These are phyloP conservation scores for Teunomyces gatunensis DNA, from an alignment of 805 yeast genomes.

Conservation along the genomic window DNA sequence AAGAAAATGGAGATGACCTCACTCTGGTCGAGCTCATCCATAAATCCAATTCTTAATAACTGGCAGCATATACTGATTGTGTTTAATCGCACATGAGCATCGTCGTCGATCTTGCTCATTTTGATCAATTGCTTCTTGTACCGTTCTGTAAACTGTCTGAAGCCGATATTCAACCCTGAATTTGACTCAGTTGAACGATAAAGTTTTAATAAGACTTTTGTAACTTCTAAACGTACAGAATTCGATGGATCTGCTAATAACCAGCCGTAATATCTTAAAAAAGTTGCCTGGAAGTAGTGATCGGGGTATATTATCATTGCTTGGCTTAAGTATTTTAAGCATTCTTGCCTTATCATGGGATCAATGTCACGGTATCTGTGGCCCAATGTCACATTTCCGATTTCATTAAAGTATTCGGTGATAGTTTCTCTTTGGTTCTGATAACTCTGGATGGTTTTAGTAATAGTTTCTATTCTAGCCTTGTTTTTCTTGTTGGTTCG, in stretches of 20 bases:
- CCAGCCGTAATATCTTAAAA: constrained; percentile 81
- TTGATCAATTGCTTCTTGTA: constrained; percentile 64
- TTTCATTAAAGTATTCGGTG: constrained; percentile 59
- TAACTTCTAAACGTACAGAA: constrained; percentile 62
- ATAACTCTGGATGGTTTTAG: constrained; percentile 34
- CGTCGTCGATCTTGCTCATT: constrained; percentile 48
- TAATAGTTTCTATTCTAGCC: constrained; percentile 46
- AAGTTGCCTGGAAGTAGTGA: constrained; percentile 63
- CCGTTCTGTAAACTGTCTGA: constrained; percentile 76
- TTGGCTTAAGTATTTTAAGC: constrained; percentile 58
- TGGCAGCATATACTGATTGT: constrained; percentile 54
- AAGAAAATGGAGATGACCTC: constrained; percentile 19
- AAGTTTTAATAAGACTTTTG: constrained; percentile 51
- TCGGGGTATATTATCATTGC: constrained; percentile 78
- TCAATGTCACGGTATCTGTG: constrained; percentile 83
- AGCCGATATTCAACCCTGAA: constrained; percentile 48
- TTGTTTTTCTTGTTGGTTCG: constrained; percentile 29
- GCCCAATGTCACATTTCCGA: constrained; percentile 63
- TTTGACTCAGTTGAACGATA: constrained; percentile 30
- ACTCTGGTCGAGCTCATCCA: constrained; percentile 55
- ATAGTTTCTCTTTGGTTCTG: constrained; percentile 50
- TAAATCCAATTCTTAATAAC: constrained; percentile 56
- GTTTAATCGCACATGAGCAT: constrained; percentile 49
- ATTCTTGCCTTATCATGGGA: constrained; percentile 65
- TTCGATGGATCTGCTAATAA: constrained; percentile 68